Evolutionary conservation across 2,329 filamentous ascomycete genomes (phyloP).

Genomic region (Fusarium ambrosium): DNA sequence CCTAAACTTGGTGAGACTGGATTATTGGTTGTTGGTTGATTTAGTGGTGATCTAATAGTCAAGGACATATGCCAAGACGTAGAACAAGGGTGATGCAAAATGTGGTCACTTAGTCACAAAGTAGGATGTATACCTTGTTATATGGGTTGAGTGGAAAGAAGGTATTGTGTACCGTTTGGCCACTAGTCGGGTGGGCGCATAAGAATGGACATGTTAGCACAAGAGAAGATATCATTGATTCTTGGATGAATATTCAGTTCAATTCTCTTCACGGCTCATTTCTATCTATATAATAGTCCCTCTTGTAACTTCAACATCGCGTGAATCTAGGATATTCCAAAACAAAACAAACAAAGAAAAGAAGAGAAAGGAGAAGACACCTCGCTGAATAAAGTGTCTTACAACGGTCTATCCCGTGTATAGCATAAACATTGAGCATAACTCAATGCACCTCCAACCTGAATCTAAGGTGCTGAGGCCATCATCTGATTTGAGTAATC

Average conservation of each 20-base stretch:
- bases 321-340: neutral
- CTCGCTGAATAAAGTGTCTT: neutral
- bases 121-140: constrained; percentile 3
- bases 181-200: neutral
- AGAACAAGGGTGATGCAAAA: neutral
- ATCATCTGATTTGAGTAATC: neutral
- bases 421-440: neutral
- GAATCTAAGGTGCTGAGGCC: neutral
- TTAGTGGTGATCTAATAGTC: constrained; percentile 8
- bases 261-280: neutral
- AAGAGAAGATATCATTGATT: neutral
- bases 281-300: neutral
- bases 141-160: constrained; percentile 23
- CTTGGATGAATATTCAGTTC: neutral
- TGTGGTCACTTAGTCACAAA: neutral
- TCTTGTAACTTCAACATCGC: neutral
- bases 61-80: neutral
- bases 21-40: neutral
- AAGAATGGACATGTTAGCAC: constrained; percentile 3
- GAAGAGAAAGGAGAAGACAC: neutral
- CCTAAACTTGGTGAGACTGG: neutral
- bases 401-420: neutral
- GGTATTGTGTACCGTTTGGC: constrained; percentile 11
- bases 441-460: neutral
- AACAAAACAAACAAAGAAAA: neutral